Evolutionary conservation across 768 basidiomycete species (phyloP), one percentile per base, ranked within the genome.

Genomic region (Suillus subalutaceus): DNA sequence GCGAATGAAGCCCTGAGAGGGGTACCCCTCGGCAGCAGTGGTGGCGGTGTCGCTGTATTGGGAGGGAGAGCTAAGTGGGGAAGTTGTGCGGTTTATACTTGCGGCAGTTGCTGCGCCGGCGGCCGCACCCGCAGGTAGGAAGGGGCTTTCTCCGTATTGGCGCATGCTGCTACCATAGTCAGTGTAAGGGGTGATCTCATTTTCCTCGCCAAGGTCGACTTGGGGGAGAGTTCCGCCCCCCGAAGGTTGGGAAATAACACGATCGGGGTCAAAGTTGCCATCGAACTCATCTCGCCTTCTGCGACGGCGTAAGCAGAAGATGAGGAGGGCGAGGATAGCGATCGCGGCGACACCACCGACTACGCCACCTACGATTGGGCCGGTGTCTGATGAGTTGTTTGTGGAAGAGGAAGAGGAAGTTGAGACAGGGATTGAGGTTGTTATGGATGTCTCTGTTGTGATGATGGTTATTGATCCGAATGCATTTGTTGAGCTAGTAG

Each of bases 201-300:
- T 79, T 70, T 83, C 71, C n/a, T 73, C 60, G 56, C 70, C 68
- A 15, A 74, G 72, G 62, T 76, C 74, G 62, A 77, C 62, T 1
- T 57, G 46, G 3, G 77, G 77, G 20, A 77, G 71, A 0, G 72
- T 77, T 50, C 69, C 71, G 20, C 72, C 74, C 5, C 71, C 71
- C 40, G 59, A 74, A n/a, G 18, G 43, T 40, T 75, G 77, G 13
- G 71, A 72, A 3, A 77, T 67, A 50, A 84, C 78, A 6, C 78
- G 79, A 66, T 84, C 84, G 0, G 83, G 84, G 46, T 84, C 83
- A 65, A 84, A 84, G 75, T 84, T 77, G 61, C 84, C 83, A 63
- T 84, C 83, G 56, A 84, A 84, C 35, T 85, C 83, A 64, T 83
- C 79, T 41, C 67, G 70, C 56, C 67, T 68, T 10, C 44, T 58